Evolutionary conservation across 2,329 filamentous ascomycete genomes (phyloP), one percentile per base, ranked within the genome.

Genomic region (Colletotrichum cereale): DNA sequence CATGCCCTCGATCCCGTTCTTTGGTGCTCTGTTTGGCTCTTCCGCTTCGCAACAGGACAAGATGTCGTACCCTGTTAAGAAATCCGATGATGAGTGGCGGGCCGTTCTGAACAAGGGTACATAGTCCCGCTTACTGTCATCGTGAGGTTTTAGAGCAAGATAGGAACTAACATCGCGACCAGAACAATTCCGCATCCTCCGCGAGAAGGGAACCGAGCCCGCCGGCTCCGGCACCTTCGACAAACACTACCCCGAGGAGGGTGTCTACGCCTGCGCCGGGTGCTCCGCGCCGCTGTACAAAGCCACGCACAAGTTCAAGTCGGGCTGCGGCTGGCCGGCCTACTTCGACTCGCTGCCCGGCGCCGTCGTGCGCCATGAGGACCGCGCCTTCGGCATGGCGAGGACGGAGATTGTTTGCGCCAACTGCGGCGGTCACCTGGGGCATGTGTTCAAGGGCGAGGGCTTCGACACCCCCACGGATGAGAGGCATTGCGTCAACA

Each of bases 401-500:
- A 87, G 96, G 75, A 98, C 91, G 18, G 96, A 99, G 86, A 99
- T 99, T 78, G 92, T 97, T 11, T 99, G 96, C 83, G 89, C 90
- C 74, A 97, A 97, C 81, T 99, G 96, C 79, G 97, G 96, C 31
- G 96, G 96, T 2, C 94, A 97, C 82, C 81, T 97, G 72, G 94
- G 94, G 34, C 94, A 97, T 85, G 94, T 97, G 21, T 97, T 97
- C 82, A 96, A 96, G 85, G 94, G 94, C 16, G 94, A 97, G 82
- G 92, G 93, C 26, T 96, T 91, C 78, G 78, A 86, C 11, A 97
- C 93, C 29, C 95, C 96, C 6, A 98, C 95, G 26, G 92, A 99
- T 80, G 96, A 99, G 89, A 88, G 96, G 73, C 96, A 99, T 84
- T 99, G 96, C 79, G 96, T 99, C 70, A 99, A 98, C 80, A 96